These are phyloP conservation scores for Candida sanyaensis DNA, from an alignment of 1,139 yeast species.

Conservation along the genomic window DNA sequence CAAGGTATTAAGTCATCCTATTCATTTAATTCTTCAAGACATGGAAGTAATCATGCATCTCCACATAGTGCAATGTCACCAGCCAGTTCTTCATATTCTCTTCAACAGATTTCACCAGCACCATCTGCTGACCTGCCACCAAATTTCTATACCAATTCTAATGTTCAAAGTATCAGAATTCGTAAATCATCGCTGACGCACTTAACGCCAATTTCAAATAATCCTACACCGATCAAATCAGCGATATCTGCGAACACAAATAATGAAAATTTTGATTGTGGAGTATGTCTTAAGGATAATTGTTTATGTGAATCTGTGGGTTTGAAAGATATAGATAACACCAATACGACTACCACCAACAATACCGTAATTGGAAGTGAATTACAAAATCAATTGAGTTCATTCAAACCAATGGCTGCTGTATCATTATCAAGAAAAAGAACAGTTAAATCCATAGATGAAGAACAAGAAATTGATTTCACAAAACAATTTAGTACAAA, in stretches of 20 bases:
- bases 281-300: slow-evolving; percentile 67
- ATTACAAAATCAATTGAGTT: slow-evolving; percentile 35
- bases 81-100: slow-evolving; percentile 35
- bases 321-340: slow-evolving; percentile 30
- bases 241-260: slow-evolving; percentile 4
- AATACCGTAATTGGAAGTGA: slow-evolving; percentile 6
- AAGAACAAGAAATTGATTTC: slow-evolving; percentile 51
- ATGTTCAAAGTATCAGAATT: slow-evolving; percentile 2
- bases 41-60: slow-evolving; percentile 13
- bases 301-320: slow-evolving; percentile 74
- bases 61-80: slow-evolving; percentile 27
- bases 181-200: slow-evolving; percentile 8
- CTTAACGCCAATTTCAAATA: slow-evolving; percentile 19
- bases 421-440: slow-evolving; percentile 51
- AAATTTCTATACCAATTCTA: background rate
- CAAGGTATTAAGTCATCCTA: slow-evolving; percentile 6
- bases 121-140: slow-evolving; percentile 55
- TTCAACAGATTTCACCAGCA: slow-evolving; percentile 55
- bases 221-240: slow-evolving; percentile 2
- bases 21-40: slow-evolving; percentile 1
- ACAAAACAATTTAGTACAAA: slow-evolving; percentile 43
- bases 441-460: slow-evolving; percentile 16
- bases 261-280: slow-evolving; percentile 50
- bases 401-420: slow-evolving; percentile 60
- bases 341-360: background rate